These are phyloP conservation scores for Talaromyces sp. DNA, from an alignment of 2,329 filamentous ascomycete species.

Conservation along the genomic window DNA sequence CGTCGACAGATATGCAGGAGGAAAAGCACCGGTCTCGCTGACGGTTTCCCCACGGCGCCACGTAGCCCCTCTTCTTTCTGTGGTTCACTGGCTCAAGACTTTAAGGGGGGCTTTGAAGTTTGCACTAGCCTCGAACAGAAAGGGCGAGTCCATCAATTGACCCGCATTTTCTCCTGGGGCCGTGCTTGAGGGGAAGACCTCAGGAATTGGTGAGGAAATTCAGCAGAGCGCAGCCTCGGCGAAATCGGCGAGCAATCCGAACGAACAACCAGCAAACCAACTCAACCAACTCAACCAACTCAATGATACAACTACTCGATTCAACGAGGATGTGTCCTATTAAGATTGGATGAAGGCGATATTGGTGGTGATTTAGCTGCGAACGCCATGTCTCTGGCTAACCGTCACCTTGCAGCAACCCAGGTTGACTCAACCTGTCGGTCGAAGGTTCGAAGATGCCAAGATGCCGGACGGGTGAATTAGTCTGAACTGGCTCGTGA, in stretches of 20 bases:
- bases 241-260: neutral
- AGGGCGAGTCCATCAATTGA: neutral
- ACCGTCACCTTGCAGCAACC: neutral
- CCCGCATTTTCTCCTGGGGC: neutral
- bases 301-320: neutral
- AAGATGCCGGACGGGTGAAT: constrained; percentile 3
- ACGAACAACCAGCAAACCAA: neutral
- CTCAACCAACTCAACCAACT: no score
- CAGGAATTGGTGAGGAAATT: neutral
- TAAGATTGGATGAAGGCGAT: neutral
- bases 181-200: neutral
- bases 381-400: neutral
- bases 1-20: neutral
- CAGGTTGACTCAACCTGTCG: no score
- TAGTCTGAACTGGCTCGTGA: neutral
- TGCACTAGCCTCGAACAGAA: neutral
- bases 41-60: constrained; percentile 6
- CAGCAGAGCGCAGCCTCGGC: neutral
- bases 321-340: neutral
- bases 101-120: neutral
- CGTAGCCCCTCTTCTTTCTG: constrained; percentile 4
- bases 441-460: neutral
- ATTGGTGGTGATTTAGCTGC: neutral
- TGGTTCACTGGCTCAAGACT: neutral
- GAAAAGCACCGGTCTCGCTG: neutral